phyloP scores from a whole-genome alignment of 106 monocot species.

The Allium cepa region DNA sequence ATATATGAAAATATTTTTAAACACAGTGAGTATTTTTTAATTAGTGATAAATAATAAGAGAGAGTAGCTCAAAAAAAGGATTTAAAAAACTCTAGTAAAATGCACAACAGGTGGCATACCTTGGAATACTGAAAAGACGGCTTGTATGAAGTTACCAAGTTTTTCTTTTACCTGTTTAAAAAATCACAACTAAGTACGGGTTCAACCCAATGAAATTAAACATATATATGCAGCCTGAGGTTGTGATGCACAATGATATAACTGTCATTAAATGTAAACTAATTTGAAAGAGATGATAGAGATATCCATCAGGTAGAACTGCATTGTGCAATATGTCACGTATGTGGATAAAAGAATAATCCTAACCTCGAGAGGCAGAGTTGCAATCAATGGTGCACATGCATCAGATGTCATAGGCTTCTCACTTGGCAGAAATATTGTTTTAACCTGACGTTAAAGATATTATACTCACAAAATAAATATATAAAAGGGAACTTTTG shows the following conservation, averaged over 20 bases:
- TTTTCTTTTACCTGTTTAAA: constrained; percentile 52
- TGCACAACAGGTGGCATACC: constrained; percentile 20
- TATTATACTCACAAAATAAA: neutral
- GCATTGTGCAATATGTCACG: neutral
- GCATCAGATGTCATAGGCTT: constrained; percentile 53
- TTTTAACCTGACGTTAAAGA: constrained; percentile 34
- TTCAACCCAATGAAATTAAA: neutral
- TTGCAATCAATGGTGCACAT: constrained; percentile 77
- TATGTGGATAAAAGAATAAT: neutral
- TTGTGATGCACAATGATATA: too few relatives aligned
- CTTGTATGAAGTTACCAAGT: constrained; percentile 81
- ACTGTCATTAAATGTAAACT: neutral
- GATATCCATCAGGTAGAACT: neutral
- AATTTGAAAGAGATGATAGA: neutral
- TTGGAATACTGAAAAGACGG: constrained; percentile 80
- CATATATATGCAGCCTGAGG: neutral
- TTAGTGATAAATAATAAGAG: too few relatives aligned
- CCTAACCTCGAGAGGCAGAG: constrained; percentile 80
- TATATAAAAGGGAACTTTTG: neutral
- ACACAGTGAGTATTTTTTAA: too few relatives aligned
- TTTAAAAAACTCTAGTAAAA: neutral
- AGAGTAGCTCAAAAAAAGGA: neutral
- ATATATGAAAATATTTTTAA: too few relatives aligned
- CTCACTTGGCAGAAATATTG: constrained; percentile 63
- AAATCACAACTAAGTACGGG: neutral